Evolutionary conservation across 805 yeast species (phyloP).

Genomic region (Starmera amethionina): DNA sequence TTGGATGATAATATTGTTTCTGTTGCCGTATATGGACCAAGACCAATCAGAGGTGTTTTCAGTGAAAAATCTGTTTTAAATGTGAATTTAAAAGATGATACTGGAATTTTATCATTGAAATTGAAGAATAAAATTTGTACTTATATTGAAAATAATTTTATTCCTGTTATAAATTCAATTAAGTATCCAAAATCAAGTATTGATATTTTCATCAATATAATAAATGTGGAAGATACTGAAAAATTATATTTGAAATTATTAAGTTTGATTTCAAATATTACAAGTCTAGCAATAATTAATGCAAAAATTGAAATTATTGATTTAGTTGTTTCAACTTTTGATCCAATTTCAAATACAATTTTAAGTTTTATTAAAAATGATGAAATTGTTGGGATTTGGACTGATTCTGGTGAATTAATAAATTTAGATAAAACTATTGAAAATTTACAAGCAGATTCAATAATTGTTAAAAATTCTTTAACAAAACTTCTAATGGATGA

Average conservation of each 20-base stretch:
- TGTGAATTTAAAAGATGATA: conserved; percentile 34
- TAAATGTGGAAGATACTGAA: conserved; percentile 32
- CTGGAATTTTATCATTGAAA: conserved; percentile 15
- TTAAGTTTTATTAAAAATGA: conserved; percentile 46
- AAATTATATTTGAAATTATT: conserved; percentile 20
- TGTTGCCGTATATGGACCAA: conserved; percentile 78
- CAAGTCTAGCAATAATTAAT: conserved; percentile 71
- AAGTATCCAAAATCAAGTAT: conserved; percentile 89
- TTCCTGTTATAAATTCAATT: conserved; percentile 33
- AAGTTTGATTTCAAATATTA: conserved; percentile 29
- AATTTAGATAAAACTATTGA: conserved; percentile 26
- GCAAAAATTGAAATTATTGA: conserved; percentile 77
- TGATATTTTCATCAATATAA: conserved; percentile 62
- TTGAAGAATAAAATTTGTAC: conserved; percentile 38
- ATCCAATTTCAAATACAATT: conserved; percentile 31
- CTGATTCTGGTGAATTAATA: conserved; percentile 24
- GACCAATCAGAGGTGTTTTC: conserved; percentile 72
- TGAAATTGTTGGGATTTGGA: conserved; percentile 54
- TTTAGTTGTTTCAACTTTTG: conserved; percentile 56
- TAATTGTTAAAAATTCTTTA: conserved; percentile 1
- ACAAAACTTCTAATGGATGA: neutral
- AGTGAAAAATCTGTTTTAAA: conserved; percentile 55
- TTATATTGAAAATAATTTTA: conserved; percentile 27
- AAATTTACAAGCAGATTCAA: conserved; percentile 16
- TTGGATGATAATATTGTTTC: conserved; percentile 35